phyloP scores from a whole-genome alignment of 2,329 filamentous ascomycete species.

The Raffaelea ambrosiae region DNA sequence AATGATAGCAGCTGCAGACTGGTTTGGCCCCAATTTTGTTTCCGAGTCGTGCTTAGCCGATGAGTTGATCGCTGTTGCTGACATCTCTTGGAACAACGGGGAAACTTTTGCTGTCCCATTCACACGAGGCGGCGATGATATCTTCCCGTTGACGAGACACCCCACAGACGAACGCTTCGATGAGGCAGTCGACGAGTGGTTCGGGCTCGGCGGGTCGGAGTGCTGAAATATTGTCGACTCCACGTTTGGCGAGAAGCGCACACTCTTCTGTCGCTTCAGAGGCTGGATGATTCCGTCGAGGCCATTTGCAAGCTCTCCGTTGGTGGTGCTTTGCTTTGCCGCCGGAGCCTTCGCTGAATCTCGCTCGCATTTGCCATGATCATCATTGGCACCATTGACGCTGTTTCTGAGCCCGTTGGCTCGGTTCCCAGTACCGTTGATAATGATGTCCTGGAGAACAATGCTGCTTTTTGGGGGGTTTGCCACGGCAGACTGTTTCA shows the following conservation, averaged over 20 bases:
- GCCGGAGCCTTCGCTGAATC: no score
- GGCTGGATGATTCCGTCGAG: slow-evolving; percentile 2
- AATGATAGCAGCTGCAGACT: slow-evolving; percentile 21
- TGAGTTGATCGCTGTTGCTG: not conserved
- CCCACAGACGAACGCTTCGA: not conserved
- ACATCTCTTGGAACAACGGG: not conserved
- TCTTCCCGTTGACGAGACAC: not conserved
- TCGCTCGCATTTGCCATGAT: not conserved
- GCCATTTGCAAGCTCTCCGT: not conserved
- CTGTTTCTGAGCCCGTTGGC: not conserved
- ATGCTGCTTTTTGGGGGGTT: not conserved
- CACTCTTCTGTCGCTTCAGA: slow-evolving; percentile 49
- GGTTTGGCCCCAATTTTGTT: not conserved
- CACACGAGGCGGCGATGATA: slow-evolving; percentile 4
- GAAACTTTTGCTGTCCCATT: slow-evolving; percentile 7
- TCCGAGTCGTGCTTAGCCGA: not conserved
- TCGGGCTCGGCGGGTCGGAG: slow-evolving; percentile 42
- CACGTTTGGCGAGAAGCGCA: slow-evolving; percentile 61
- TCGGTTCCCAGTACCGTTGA: not conserved
- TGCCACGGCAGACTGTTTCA: not conserved
- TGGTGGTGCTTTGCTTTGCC: not conserved
- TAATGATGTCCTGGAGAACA: not conserved
- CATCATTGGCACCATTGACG: not conserved
- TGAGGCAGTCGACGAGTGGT: slow-evolving; percentile 5
- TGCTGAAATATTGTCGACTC: slow-evolving; percentile 53